These are phyloP conservation scores for Gliomastix tumulicola DNA, from an alignment of 2,329 filamentous ascomycete genomes.

Conservation along the genomic window DNA sequence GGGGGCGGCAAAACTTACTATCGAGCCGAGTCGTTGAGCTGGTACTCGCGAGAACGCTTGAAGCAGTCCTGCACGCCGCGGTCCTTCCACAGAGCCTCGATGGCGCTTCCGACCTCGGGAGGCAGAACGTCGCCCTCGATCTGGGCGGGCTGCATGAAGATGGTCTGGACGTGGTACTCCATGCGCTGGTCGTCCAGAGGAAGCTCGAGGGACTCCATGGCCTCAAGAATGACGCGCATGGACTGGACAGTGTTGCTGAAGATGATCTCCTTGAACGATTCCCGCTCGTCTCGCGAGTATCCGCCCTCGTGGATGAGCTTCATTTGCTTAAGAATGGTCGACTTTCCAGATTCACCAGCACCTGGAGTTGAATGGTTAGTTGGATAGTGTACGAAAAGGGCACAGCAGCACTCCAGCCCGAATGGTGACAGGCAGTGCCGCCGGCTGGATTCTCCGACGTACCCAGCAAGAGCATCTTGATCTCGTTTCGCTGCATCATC, in stretches of 20 bases:
- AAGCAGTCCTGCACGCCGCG: conserved; percentile 91
- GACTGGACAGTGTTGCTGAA: conserved; percentile 66
- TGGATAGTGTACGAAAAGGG: neutral
- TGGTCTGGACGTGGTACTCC: conserved; percentile 96
- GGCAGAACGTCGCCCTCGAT: conserved; percentile 92
- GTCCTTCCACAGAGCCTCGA: conserved; percentile 89
- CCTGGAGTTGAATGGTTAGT: conserved; percentile 43
- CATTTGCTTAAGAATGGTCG: conserved; percentile 98
- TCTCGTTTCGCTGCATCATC: conserved; percentile 98
- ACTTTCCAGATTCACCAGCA: conserved; percentile 93
- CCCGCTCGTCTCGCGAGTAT: conserved; percentile 83
- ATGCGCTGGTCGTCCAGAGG: conserved; percentile 86
- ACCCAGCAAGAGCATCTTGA: conserved; percentile 99
- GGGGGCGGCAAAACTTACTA: conserved; percentile 58
- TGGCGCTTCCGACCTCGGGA: conserved; percentile 89
- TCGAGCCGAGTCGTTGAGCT: conserved; percentile 92
- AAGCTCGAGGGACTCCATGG: conserved; percentile 64
- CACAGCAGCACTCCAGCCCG: too few relatives aligned
- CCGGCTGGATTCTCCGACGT: too few relatives aligned
- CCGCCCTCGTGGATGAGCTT: conserved; percentile 99
- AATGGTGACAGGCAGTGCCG: too few relatives aligned
- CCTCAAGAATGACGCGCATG: conserved; percentile 63
- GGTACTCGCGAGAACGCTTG: conserved; percentile 91
- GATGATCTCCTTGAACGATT: conserved; percentile 66
- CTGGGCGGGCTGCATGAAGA: conserved; percentile 97